Conservation (phyloP, 345 rosid genomes). For the Populus alba region DNA sequence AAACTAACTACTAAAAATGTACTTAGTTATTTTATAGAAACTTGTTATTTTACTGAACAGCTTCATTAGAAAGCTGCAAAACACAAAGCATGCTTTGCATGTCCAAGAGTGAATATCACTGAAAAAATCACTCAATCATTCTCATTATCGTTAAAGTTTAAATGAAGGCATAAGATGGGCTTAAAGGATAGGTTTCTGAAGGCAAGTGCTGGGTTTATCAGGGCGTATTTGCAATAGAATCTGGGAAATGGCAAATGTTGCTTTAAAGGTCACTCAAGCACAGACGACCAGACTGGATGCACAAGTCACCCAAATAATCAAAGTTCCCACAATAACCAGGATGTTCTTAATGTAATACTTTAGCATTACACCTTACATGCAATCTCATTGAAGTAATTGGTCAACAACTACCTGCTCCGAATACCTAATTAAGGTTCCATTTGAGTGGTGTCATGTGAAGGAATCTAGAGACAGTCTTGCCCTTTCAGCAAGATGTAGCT, state of each 20-base stretch:
- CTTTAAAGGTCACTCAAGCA: background rate
- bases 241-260: background rate
- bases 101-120: background rate
- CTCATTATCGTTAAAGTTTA: background rate
- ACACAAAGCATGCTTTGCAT: background rate
- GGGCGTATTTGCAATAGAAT: background rate
- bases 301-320: background rate
- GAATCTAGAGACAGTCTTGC: background rate
- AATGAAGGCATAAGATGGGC: background rate
- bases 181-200: background rate
- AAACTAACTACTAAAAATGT: background rate
- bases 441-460: background rate
- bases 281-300: background rate
- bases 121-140: background rate
- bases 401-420: background rate
- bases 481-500: background rate
- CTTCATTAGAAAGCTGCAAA: background rate
- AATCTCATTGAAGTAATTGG: too few relatives aligned
- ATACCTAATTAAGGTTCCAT: background rate
- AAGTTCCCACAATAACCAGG: background rate
- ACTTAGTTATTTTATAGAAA: background rate
- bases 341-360: background rate
- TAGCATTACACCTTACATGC: background rate
- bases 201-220: background rate
- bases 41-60: background rate